Evolutionary conservation across 2,329 filamentous ascomycete species (phyloP).

Genomic region (Colletotrichum sp.): DNA sequence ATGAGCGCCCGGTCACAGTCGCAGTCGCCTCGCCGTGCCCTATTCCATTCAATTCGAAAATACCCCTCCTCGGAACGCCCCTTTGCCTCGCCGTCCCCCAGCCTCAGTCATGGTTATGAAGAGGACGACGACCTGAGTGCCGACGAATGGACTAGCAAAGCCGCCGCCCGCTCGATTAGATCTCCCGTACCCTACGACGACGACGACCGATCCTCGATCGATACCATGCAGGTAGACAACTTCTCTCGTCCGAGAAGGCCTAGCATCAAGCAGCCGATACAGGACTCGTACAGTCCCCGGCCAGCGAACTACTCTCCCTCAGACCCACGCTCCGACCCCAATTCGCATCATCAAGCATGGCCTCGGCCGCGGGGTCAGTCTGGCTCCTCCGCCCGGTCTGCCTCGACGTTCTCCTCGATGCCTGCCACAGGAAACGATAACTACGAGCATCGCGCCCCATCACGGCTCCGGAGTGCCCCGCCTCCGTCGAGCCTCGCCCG

Average conservation of each 20-base stretch:
- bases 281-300: conserved; percentile 37
- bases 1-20: neutral
- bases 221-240: conserved; percentile 47
- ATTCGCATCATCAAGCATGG: conserved; percentile 34
- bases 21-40: conserved; percentile 28
- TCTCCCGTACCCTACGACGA: conserved; percentile 25
- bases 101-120: conserved; percentile 13
- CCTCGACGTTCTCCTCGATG: conserved; percentile 51
- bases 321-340: conserved; percentile 27
- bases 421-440: conserved; percentile 45
- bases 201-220: conserved; percentile 24
- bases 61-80: conserved; percentile 35
- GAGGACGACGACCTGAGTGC: conserved; percentile 25
- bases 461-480: conserved; percentile 33
- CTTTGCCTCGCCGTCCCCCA: conserved; percentile 24
- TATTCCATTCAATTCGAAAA: conserved; percentile 28
- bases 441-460: conserved; percentile 33
- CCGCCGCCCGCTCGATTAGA: conserved; percentile 19
- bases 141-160: conserved; percentile 24
- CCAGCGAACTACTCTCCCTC: conserved; percentile 28
- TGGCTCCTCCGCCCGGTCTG: conserved; percentile 51
- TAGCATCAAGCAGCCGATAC: conserved; percentile 51
- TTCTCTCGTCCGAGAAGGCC: conserved; percentile 65
- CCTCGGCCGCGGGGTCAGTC: conserved; percentile 51
- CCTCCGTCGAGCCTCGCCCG: conserved; percentile 30